Conservation (phyloP, 352 stramenopile genomes). For the Lagenidium sp. region DNA sequence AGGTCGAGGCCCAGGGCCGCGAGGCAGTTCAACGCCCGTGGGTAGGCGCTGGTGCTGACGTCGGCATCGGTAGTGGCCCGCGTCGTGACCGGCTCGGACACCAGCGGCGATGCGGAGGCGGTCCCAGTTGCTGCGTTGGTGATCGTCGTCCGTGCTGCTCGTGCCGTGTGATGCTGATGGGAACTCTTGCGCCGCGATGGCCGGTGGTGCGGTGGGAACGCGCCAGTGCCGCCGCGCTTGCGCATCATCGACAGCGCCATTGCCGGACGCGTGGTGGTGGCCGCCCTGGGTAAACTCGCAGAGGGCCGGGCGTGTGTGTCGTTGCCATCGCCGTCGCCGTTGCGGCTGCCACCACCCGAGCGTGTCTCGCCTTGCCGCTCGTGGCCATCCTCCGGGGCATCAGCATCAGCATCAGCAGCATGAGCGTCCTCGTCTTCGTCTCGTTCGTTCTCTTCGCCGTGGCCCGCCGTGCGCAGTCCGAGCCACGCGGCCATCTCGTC, state of each 20-base stretch:
- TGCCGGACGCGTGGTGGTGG: background rate
- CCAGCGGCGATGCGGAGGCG: background rate
- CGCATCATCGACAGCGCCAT: background rate
- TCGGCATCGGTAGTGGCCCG: no score
- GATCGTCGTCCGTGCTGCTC: no score
- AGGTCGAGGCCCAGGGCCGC: slow-evolving; percentile 2
- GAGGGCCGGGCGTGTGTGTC: no score
- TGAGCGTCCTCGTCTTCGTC: background rate
- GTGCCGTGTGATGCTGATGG: no score
- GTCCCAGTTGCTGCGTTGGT: background rate
- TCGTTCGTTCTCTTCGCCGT: background rate
- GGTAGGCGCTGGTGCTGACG: background rate
- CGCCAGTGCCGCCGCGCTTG: background rate
- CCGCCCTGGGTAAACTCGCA: no score
- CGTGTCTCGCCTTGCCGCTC: background rate
- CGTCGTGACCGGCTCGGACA: background rate
- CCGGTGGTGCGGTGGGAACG: background rate
- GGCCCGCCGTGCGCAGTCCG: background rate
- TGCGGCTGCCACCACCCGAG: background rate
- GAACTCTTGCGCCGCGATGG: no score
- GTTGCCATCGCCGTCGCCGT: background rate
- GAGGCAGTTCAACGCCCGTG: background rate
- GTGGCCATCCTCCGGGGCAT: background rate
- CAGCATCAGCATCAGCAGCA: background rate
- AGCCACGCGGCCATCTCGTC: slow-evolving; percentile 7